Evolutionary conservation across 2,329 filamentous ascomycete species (phyloP).

Genomic region (Fusarium marasasianum): DNA sequence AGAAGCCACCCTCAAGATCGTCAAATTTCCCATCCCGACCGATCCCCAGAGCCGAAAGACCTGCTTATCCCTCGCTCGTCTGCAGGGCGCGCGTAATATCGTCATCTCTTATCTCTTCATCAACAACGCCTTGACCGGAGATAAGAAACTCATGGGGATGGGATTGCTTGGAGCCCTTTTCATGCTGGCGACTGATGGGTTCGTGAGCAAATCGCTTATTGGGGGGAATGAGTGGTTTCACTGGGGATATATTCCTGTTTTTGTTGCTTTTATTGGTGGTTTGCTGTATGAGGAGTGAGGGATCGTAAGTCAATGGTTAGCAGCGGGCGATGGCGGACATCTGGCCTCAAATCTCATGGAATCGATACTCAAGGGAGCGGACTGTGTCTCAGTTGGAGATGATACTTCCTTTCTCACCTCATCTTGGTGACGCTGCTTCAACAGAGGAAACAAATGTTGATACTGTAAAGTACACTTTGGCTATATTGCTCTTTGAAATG

Average conservation of each 20-base stretch:
- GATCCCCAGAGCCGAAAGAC: conserved; percentile 19
- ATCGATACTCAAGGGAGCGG: neutral
- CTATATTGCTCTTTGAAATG: neutral
- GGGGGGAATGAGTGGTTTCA: conserved; percentile 36
- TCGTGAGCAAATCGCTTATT: conserved; percentile 20
- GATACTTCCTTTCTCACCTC: too few species aligned
- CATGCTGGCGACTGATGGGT: conserved; percentile 24
- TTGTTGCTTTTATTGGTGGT: neutral
- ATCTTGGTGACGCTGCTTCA: fast-evolving
- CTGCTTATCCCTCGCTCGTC: conserved; percentile 4
- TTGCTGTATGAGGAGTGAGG: neutral
- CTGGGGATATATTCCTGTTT: conserved; percentile 29
- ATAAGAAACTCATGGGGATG: conserved; percentile 10
- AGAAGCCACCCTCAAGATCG: conserved; percentile 5
- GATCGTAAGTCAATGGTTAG: neutral
- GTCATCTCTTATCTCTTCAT: conserved; percentile 29
- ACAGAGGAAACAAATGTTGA: fast-evolving
- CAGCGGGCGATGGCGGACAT: fast-evolving
- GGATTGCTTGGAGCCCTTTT: neutral
- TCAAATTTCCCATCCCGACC: conserved; percentile 24
- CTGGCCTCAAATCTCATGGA: fast-evolving
- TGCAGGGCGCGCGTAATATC: conserved; percentile 32
- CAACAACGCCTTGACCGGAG: conserved; percentile 20
- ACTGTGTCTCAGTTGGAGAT: neutral
- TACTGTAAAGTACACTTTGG: fast-evolving